phyloP scores from a whole-genome alignment of 2,329 filamentous ascomycete species.

The Cercospora berteroae region DNA sequence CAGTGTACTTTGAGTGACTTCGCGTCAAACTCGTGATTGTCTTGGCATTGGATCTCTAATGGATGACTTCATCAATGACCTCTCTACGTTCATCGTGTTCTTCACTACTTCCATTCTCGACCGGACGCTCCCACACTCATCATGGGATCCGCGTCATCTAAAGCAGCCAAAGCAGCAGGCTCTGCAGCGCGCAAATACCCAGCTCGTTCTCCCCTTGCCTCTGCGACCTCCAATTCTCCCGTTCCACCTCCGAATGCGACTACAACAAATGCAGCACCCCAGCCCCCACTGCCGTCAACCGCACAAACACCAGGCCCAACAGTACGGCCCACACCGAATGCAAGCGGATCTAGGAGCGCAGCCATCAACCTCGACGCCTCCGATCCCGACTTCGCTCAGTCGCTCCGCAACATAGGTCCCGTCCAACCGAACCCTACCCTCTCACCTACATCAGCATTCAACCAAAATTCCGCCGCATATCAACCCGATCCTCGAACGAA shows the following conservation, averaged over 20 bases:
- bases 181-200: constrained; percentile 57
- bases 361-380: constrained; percentile 60
- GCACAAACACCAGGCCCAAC: constrained; percentile 41
- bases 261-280: constrained; percentile 29
- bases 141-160: constrained; percentile 62
- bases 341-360: constrained; percentile 41
- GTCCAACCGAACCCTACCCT: constrained; percentile 58
- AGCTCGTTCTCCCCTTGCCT: constrained; percentile 38
- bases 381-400: constrained; percentile 70
- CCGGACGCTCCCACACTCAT: not conserved
- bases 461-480: constrained; percentile 37
- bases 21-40: constrained; percentile 1
- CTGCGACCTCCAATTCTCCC: constrained; percentile 31
- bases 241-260: constrained; percentile 27
- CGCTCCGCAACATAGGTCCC: constrained; percentile 65
- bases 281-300: constrained; percentile 31
- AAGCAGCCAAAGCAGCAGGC: constrained; percentile 52
- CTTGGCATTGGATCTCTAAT: not conserved
- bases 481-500: constrained; percentile 46
- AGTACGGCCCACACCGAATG: constrained; percentile 42
- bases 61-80: constrained; percentile 4
- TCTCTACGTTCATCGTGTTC: not conserved
- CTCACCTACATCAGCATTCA: constrained; percentile 55
- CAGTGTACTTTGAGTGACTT: not conserved
- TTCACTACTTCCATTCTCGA: not conserved